Base-by-base conservation (phyloP, 1,139 yeast species). In the Suhomyces kunorum region DNA sequence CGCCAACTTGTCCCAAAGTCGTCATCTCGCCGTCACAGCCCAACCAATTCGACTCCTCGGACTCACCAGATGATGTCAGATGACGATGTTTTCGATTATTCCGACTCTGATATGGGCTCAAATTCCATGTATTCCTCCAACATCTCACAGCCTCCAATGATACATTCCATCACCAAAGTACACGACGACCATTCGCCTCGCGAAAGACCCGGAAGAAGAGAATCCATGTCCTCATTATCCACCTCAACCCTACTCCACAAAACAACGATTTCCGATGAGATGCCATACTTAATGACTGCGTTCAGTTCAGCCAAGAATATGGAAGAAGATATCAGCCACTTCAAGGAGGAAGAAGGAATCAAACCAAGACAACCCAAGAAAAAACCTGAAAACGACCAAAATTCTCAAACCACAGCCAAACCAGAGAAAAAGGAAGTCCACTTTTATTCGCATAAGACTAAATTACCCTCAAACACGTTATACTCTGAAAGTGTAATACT, bases 241-340 rank as follows among this genome's bases (percentile, higher is more conserved):
- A 56, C 63, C 6, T 57, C 68, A 2, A 50, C 59, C 14, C 44
- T 59, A 22, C 54, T 71, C 28, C 73, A 66, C 26, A 74, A 71
- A 47, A 68, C 81, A 1, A 71, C 80, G 2, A 59, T 79, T 5
- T 53, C 78, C 2, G 81, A 78, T 24, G 81, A 78, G 49, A 58
- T 80, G 51, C 85, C 85, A 0, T 72, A 68, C 47, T 60, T 80
- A 49, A 66, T 79, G 75, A 60, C 74, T 12, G 84, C 83, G n/a
- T 80, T 79, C 47, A 71, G 74, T 45, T 73, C 74, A 47, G 81
- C 80, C 2, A 71, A 67, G 45, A 71, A 69, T 27, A 65, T 75
- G 12, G 78, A 75, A 45, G 75, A 73, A 48, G 82, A 77, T 45
- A 62, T 77, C 5, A 62, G 61, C 37, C 74, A 68, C 44, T 68